Conservation (phyloP, 306 rosid species). For the cucumber (Cucumis sativus) region Cucumber_9930_V3 NC_026657.2:1965001-1965500, state of each 20-base stretch:
- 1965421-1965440: too few species aligned
- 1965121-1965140: background rate
- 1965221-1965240: conserved; percentile 86
- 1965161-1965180: conserved; percentile 86
- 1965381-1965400: background rate
- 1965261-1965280: background rate
- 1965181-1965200: conserved; percentile 81
- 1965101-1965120: background rate
- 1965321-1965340: background rate
- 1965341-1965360: too few species aligned
- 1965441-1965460: too few species aligned
- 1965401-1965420: background rate
- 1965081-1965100: background rate
- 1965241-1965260: conserved; percentile 4
- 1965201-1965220: conserved; percentile 86
- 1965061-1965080: background rate
- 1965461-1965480: too few species aligned
- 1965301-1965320: background rate
- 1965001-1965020: background rate
- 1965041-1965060: background rate
- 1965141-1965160: background rate
- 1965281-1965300: background rate
- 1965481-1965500: too few species aligned
- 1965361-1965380: background rate
- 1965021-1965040: background rate